Evolutionary conservation across 176 grass and related monocot species (phyloP), one percentile per base, ranked within the genome.

Genomic region (Rhynchospora breviuscula): DNA sequence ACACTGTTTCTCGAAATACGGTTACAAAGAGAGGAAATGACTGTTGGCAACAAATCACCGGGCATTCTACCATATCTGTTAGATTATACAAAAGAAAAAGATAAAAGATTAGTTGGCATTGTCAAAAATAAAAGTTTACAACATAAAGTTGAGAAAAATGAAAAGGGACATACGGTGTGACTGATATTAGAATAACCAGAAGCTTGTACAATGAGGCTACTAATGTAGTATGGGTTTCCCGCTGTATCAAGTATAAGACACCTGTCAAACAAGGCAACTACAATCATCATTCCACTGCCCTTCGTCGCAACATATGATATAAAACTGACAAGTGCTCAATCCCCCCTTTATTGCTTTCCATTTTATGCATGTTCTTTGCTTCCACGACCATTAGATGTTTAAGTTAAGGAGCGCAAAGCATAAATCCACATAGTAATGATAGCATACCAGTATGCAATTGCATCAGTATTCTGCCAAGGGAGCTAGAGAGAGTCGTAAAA

Each of bases 381-480:
- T 45, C 3, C 1, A 15, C n/a, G 33, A n/a, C 19, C 10, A 0
- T 63, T 25, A 69, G 44, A 69, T 45, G 35, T 69, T 45, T 15
- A 52, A 22, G 19, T 53, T 76, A 31, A 11, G 25, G 72, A 52
- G 22, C 11, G 26, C 29, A 69, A 26, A 29, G 48, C 0, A 76
- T 49, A 86, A 75, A 15, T 78, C 78, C 29, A 70, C 45, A 57
- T 10, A 79, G 69, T 74, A 58, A 69, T 64, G 11, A 60, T 7
- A 85, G 47, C 54, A 13, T 85, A 98, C 95, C 92, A 88, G 90
- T 92, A 85, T 98, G 95, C 79, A 98, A 80, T 84, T 98, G 95
- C 92, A 94, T 98, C 59, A 98, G 83, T 68, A 94, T 94, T 90
- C 94, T 90, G 59, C 95, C 95, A 26, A 98, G 89, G 6, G 92